Evolutionary conservation across 2,329 filamentous ascomycete species (phyloP), one percentile per base, ranked within the genome.

Genomic region (Aureobasidium sp.): DNA sequence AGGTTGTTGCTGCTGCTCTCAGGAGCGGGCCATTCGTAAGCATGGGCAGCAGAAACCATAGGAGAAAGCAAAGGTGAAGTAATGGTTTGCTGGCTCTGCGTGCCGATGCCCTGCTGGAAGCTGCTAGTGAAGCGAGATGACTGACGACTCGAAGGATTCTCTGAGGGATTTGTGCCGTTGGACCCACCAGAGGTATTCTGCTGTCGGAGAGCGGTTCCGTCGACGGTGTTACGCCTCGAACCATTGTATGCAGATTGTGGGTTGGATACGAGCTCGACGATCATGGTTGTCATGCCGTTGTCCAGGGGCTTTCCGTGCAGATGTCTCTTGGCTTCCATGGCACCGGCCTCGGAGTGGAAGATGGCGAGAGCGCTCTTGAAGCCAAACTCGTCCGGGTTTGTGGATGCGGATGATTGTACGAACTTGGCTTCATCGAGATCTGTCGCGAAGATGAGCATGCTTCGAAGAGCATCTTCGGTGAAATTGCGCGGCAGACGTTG

Each of bases 261-360:
- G 11, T 64, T 62, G 41, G 65, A 73, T 39, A 86, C 70, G 7
- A 89, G 76, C 66, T 90, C 80, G 68, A 76, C 81, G 68, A 77
- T 78, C 73, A 87, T 82, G 52, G 77, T 83, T 62, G 83, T 82
- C 65, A 86, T 82, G 60, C 82, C 83, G 55, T 82, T 80, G 15
- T 81, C 81, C 70, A 85, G 86, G 44, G 80, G 79, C 71, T 86
- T 87, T 34, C 84, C 84, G 70, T 87, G 76, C 25, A 87, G 75
- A 65, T 84, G 77, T 39, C 82, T 76, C 65, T 80, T 79, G 51
- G 84, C 84, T 69, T 87, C 83, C 66, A 84, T 77, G 41, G 85
- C 85, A 61, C 82, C 82, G 20, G 79, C 77, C 55, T 81, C 68
- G 6, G 82, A 80, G 63, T 78, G 77, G 70, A 87, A 87, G 52